phyloP scores from a whole-genome alignment of 2,329 filamentous ascomycete genomes.

The Colletotrichum graminicola region DNA sequence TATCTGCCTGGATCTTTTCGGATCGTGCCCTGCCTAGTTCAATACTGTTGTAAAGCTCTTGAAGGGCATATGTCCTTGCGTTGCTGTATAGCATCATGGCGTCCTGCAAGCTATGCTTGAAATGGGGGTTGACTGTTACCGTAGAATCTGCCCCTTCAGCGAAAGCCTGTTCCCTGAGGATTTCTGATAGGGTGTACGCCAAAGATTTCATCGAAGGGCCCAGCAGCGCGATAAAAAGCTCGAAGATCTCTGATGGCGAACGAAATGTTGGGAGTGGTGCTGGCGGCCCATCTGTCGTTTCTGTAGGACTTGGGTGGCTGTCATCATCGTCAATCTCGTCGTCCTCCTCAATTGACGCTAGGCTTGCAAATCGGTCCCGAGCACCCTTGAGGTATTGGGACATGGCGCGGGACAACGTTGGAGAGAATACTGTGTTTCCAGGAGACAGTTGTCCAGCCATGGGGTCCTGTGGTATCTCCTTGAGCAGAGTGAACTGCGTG shows the following conservation, averaged over 20 bases:
- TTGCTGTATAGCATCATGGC: constrained; percentile 84
- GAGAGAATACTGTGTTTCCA: constrained; percentile 48
- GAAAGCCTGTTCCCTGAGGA: constrained; percentile 89
- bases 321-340: constrained; percentile 57
- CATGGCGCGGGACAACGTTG: constrained; percentile 47
- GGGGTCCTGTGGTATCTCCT: constrained; percentile 64
- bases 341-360: constrained; percentile 75
- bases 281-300: constrained; percentile 44
- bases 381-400: constrained; percentile 54
- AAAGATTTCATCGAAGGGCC: constrained; percentile 97
- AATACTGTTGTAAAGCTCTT: constrained; percentile 83
- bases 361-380: constrained; percentile 58
- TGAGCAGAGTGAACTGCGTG: constrained; percentile 87
- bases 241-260: constrained; percentile 86
- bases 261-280: constrained; percentile 57
- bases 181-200: constrained; percentile 90
- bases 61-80: constrained; percentile 80
- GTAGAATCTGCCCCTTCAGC: constrained; percentile 73
- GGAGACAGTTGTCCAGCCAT: constrained; percentile 51
- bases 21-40: constrained; percentile 77
- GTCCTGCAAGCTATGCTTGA: constrained; percentile 82
- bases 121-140: constrained; percentile 82
- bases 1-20: constrained; percentile 86
- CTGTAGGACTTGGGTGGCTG: constrained; percentile 59
- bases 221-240: constrained; percentile 87